Evolutionary conservation across 139 green algal species (phyloP), one percentile per base, ranked within the genome.

Genomic region (Chlorella sorokiniana): DNA sequence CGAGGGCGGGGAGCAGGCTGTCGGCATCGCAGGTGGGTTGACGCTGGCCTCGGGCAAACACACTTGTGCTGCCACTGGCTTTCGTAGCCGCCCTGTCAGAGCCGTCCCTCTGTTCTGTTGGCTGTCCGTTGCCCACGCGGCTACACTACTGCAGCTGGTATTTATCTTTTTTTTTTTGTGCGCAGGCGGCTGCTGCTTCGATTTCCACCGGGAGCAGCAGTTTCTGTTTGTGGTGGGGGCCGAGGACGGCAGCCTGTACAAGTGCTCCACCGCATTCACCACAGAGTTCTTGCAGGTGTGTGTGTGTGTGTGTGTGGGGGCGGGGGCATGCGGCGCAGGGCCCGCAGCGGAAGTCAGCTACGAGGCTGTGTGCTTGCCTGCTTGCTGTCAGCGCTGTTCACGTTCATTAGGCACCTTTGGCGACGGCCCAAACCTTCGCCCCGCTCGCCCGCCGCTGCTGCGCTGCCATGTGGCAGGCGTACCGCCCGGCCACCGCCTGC

Each of bases 191-290:
- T 95, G 85, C 82, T 95, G 91, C 86, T 93, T 98, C 79, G 94
- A 98, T 87, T 98, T 98, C 82, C 91, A 94, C 87, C 92, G 48
- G 9, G 31, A 79, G 38, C 83, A 85, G 67, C 89, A 91, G 37
- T 82, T 90, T 79, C 86, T 96, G 29, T 97, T 97, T 87, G 72
- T 98, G 54, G 93, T 98, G 41, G 95, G 95, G 44, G 96, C 90
- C 7, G 94, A 98, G 85, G 91, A 97, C 84, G 95, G 95, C 29
- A 51, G 69, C 25, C 89, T 98, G 16, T 91, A 97, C 90, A 93
- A 95, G 85, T 98, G 95, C 93, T 94, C 83, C 84, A 96, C 94
- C 63, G 93, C 93, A 0, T 96, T 96, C 88, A 90, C 82, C 80
- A 92, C 85, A 7, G 90, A 97, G 84, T 97, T 96, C 82, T 84